These are phyloP conservation scores for Mucor irregularis DNA, from an alignment of 371 early-diverging fungal genomes.

Conservation along the genomic window DNA sequence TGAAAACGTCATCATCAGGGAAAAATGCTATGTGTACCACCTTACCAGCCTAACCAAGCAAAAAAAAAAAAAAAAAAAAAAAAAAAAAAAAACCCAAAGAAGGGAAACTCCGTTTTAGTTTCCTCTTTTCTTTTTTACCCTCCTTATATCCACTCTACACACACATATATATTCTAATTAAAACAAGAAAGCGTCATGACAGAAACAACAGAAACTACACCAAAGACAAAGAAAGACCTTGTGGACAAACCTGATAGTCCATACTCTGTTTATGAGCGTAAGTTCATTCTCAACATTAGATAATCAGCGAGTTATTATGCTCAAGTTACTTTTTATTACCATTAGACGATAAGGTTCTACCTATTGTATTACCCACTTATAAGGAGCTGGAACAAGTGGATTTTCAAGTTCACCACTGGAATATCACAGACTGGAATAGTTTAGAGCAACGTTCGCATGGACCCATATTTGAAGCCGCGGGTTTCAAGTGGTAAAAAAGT, in stretches of 20 bases:
- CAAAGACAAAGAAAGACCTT: not conserved
- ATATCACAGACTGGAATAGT: slow-evolving; percentile 55
- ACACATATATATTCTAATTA: not conserved
- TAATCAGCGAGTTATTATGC: too few relatives aligned
- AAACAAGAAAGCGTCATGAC: not conserved
- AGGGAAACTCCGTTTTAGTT: not conserved
- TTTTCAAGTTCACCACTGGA: slow-evolving; percentile 59
- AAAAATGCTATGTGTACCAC: too few relatives aligned
- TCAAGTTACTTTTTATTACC: too few relatives aligned
- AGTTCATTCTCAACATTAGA: too few relatives aligned
- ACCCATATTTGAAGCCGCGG: slow-evolving; percentile 60
- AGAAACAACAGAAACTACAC: not conserved
- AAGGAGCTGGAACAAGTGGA: slow-evolving; percentile 52
- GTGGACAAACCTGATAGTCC: not conserved
- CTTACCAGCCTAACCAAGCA: too few relatives aligned
- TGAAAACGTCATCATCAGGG: not conserved
- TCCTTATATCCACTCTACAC: not conserved
- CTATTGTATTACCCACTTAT: slow-evolving; percentile 27
- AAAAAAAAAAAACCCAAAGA: too few relatives aligned
- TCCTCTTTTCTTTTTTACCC: not conserved
- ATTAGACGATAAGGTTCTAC: slow-evolving; percentile 35
- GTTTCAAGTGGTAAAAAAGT: slow-evolving; percentile 56
- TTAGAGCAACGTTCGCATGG: slow-evolving; percentile 55
- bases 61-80: too few relatives aligned
- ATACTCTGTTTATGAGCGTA: slow-evolving; percentile 19